A percentile compares a stretch with the other conserved stretches of the same genome.
These are phyloP conservation scores for Phlebiopsis flavidoalba DNA, from an alignment of 768 basidiomycete species.

Conservation along the genomic window DNA sequence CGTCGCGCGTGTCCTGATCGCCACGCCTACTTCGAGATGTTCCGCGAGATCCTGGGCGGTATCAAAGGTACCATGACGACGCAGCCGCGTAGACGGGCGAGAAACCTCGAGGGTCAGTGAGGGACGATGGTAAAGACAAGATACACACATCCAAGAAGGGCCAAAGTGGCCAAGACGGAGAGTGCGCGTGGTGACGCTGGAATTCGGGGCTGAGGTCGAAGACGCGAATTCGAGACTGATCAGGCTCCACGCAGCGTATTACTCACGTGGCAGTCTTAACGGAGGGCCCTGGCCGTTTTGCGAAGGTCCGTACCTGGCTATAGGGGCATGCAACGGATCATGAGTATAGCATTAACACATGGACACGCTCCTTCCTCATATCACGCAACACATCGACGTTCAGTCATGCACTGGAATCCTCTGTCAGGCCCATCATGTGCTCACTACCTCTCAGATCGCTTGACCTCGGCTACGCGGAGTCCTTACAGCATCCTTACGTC, in stretches of 20 bases:
- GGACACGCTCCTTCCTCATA: conserved; percentile 88
- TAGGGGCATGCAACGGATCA: no score
- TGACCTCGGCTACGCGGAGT: conserved; percentile 43
- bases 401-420: no score
- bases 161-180: conserved; percentile 38
- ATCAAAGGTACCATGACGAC: conserved; percentile 30
- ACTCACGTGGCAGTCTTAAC: no score
- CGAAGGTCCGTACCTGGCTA: conserved; percentile 69
- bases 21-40: conserved; percentile 94
- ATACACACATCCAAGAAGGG: conserved; percentile 29
- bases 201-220: conserved; percentile 69
- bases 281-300: conserved; percentile 92
- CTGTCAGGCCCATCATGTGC: conserved; percentile 85
- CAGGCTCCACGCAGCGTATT: no score
- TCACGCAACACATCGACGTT: conserved; percentile 95
- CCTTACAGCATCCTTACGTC: conserved; percentile 33
- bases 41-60: conserved; percentile 77
- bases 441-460: conserved; percentile 84
- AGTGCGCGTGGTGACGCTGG: conserved; percentile 54
- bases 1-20: conserved; percentile 74
- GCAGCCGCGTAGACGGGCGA: conserved; percentile 32
- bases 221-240: conserved; percentile 78
- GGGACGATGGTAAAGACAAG: conserved; percentile 28
- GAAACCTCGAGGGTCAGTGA: conserved; percentile 24
- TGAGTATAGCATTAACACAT: no score